Base-by-base conservation (phyloP, 768 basidiomycete genomes). In the Leucosporidium creatinivorum region DNA sequence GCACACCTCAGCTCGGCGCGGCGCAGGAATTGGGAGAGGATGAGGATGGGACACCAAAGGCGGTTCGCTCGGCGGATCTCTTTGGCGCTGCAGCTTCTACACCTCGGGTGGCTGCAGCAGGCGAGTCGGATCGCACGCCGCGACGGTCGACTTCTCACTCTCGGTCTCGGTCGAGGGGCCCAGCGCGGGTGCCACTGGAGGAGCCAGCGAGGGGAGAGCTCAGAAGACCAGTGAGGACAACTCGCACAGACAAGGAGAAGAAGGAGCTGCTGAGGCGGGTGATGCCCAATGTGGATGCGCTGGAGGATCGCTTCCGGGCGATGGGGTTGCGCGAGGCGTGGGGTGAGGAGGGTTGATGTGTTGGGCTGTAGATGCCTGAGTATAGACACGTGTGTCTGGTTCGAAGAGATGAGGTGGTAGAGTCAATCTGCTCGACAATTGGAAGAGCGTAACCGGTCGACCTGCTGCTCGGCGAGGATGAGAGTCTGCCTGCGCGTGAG, bases 221-320 rank as follows among this genome's bases (percentile, higher is more conserved):
- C 5, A 51, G 50, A 9, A 26, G 50, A 13, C 15, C 21, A 18
- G 50, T 3, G 18, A 48, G 58, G 15, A 49, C 28, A 19, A 31
- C 28, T 17, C 56, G 70, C 15, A 61, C 54, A 4, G 64, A 47
- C 39, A 10, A 12, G 18, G 70, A 72, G 65, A 72, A 72, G 65
- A 61, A 55, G 26, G 72, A 67, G 31, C 25, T 69, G 25, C 23
- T 73, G 28, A 47, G 68, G 17, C 19, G 28, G 15, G 49, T 73
- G 8, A 73, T 73, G 68, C 68, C 68, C 31, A 73, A 73, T 28
- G 72, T 73, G 0, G 72, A 69, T 5, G 72, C 68, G 51, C 61
- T 73, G 21, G 68, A 73, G 44, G 58, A 69, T 19, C 50, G 66
- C 26, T 73, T 73, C 52, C 23, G 44, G 21, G 62, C 65, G 59